These are phyloP conservation scores for Solanum dulcamara DNA, from an alignment of 257 asterid species.

Conservation along the genomic window DNA sequence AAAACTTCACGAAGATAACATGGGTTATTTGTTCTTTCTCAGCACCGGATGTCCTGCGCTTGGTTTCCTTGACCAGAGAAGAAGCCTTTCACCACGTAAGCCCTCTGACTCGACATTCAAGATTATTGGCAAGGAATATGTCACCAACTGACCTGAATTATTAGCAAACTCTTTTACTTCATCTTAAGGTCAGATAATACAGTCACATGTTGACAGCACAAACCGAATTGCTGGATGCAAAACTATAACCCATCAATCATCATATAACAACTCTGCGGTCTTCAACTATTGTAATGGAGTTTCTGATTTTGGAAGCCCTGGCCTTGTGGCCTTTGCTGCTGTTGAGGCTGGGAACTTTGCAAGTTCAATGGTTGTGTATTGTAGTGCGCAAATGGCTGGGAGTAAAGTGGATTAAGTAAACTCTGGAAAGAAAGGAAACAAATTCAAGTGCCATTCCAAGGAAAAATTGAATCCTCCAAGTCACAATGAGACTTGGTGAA, in stretches of 20 bases:
- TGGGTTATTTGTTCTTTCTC: constrained; percentile 28
- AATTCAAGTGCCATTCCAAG: background rate
- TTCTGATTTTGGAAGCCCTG: constrained; percentile 72
- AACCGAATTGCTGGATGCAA: constrained; percentile 45
- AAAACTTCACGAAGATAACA: constrained; percentile 10
- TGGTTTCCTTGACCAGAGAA: constrained; percentile 3
- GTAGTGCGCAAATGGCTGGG: constrained; percentile 82
- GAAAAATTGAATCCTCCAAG: background rate
- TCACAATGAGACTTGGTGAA: background rate
- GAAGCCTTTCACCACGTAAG: constrained; percentile 18
- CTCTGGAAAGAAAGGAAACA: constrained; percentile 27
- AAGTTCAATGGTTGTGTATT: constrained; percentile 52
- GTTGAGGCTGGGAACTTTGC: constrained; percentile 65
- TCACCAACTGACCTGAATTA: constrained; percentile 20
- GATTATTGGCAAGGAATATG: constrained; percentile 5
- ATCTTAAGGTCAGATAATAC: background rate
- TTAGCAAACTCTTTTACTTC: background rate
- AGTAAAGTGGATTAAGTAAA: constrained; percentile 62
- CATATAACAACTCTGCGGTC: background rate
- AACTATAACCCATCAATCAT: constrained; percentile 23
- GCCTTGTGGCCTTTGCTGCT: constrained; percentile 54
- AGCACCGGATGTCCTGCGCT: constrained; percentile 28
- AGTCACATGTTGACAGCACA: constrained; percentile 28
- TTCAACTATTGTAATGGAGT: constrained; percentile 68
- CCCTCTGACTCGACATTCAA: constrained; percentile 11